Evolutionary conservation across 1,284 basidiomycete genomes (phyloP), one percentile per base, ranked within the genome.

Genomic region (Fistulina hepatica): DNA sequence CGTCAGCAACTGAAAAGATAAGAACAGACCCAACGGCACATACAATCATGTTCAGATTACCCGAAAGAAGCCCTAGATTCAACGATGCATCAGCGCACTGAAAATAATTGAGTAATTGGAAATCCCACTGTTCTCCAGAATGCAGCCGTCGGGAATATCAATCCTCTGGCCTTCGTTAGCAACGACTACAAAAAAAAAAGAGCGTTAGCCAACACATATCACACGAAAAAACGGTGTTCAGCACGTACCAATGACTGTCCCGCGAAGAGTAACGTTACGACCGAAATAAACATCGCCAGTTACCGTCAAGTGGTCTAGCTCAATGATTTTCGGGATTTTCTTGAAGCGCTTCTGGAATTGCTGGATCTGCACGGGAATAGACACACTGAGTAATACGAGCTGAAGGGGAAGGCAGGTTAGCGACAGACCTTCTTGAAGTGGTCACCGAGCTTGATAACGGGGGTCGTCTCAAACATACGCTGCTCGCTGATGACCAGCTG

Each of bases 291-390:
- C 92, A 58, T 97, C 93, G 28, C 93, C 93, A 42, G 89, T 90
- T 36, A 98, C 91, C 7, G 94, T 98, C 57, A 98, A 70, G 63
- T 97, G 93, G 64, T 97, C 94, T 44, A 97, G 73, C 62, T 95
- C 93, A 48, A 89, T 67, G 50, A 94, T 88, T 62, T 83, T 83
- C 39, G 94, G 93, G 52, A 97, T 94, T 61, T 84, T 88, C 76
- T 93, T 95, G 82, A 94, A 94, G 33, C 91, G 75, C 64, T 92
- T 93, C 68, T 97, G 90, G 76, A 97, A 97, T 59, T 92, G 81
- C 52, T 88, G 83, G 42, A 97, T 95, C 84, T 91, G 67, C 54
- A 64, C 33, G 22, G 12, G 6, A 21, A 38, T 10, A 21, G 11
- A 10, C 8, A 32, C 31, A 30, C n/a, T 16, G 27, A 7, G n/a